Conservation (phyloP, 306 rosid species). For the Datisca glomerata region DNA sequence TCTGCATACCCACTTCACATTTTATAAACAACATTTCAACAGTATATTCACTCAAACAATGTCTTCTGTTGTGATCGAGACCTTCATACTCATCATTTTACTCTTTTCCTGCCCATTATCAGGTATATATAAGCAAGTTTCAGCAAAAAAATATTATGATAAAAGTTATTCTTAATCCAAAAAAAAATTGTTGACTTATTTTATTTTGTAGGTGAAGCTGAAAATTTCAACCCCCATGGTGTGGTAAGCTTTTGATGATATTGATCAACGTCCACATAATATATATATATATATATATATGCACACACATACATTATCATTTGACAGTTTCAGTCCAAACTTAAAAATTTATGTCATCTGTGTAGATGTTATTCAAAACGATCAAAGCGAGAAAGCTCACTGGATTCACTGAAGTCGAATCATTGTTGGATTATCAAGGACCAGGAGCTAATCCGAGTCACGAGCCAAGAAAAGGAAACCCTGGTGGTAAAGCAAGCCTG, state of each 20-base stretch:
- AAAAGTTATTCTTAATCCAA: neutral
- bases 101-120: conserved; percentile 9
- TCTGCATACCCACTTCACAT: neutral
- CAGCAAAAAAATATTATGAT: neutral
- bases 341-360: neutral
- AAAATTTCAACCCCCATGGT: conserved; percentile 5
- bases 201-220: neutral
- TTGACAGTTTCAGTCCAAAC: no score
- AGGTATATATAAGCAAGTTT: conserved; percentile 14
- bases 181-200: neutral
- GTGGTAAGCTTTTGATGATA: neutral
- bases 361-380: conserved; percentile 9
- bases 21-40: neutral
- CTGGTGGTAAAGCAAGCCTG: conserved; percentile 11
- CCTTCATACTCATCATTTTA: conserved; percentile 3
- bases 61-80: conserved; percentile 22
- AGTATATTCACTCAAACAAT: no score
- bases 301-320: no score
- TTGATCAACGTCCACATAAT: no score
- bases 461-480: conserved; percentile 25
- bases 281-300: neutral
- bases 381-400: conserved; percentile 31
- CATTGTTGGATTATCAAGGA: conserved; percentile 25
- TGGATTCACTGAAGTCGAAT: conserved; percentile 25
- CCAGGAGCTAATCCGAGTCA: conserved; percentile 41